A percentile compares a stretch with the other conserved stretches of the same genome.
phyloP scores from a whole-genome alignment of 2,329 filamentous ascomycete species.

The Sarocladiaceae sp. region DNA sequence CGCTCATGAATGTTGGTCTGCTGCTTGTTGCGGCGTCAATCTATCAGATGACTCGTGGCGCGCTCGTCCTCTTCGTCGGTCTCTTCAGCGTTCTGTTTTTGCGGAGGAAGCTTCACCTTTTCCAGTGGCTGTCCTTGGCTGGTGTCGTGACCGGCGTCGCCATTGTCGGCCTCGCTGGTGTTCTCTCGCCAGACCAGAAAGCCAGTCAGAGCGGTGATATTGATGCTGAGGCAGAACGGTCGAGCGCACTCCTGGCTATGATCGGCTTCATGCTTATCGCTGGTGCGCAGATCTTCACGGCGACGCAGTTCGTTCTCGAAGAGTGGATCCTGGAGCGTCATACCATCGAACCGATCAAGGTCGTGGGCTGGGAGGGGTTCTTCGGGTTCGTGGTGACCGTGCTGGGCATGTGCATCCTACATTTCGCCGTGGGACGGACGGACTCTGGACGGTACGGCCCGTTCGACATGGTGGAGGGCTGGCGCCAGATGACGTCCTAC shows the following conservation, averaged over 20 bases:
- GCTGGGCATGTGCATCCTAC: constrained; percentile 71
- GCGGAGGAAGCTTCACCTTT: constrained; percentile 69
- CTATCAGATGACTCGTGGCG: constrained; percentile 97
- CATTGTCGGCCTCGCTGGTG: constrained; percentile 82
- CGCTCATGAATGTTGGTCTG: constrained; percentile 93
- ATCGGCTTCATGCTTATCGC: constrained; percentile 87
- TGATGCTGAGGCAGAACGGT: constrained; percentile 31
- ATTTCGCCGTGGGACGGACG: constrained; percentile 70
- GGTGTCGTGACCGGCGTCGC: constrained; percentile 85
- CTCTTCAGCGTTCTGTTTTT: constrained; percentile 92
- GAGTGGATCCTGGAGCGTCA: constrained; percentile 76
- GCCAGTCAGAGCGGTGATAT: constrained; percentile 27
- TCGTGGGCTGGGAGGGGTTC: constrained; percentile 93
- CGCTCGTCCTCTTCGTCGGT: constrained; percentile 90
- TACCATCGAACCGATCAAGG: constrained; percentile 69
- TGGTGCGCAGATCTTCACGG: constrained; percentile 92
- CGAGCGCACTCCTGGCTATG: constrained; percentile 47
- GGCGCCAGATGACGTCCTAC: constrained; percentile 71
- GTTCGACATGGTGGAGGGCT: constrained; percentile 85
- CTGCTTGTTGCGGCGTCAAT: constrained; percentile 93
- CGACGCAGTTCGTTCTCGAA: constrained; percentile 91
- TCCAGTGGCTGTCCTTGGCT: constrained; percentile 86
- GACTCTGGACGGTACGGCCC: constrained; percentile 70
- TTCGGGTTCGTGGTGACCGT: constrained; percentile 83
- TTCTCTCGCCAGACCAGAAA: constrained; percentile 65